Evolutionary conservation across 306 rosid species (phyloP).

Genomic region (Clitoria ternatea): DNA sequence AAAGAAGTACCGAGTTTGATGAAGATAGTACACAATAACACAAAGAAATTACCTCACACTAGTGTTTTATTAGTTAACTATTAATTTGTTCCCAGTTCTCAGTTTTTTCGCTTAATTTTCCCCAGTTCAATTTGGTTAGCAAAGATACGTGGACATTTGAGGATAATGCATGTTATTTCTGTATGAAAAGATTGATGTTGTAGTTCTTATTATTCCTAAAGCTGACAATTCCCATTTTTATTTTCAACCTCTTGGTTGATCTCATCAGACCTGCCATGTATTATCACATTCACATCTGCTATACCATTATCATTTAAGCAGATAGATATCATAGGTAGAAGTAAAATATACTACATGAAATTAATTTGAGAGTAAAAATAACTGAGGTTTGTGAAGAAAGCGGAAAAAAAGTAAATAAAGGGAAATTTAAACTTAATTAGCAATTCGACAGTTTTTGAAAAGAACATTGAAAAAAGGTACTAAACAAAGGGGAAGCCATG

Average conservation of each 20-base stretch:
- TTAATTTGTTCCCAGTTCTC: too few relatives aligned
- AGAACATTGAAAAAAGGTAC: not conserved
- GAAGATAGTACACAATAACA: not conserved
- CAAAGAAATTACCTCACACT: not conserved
- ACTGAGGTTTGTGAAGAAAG: not conserved
- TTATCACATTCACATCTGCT: too few relatives aligned
- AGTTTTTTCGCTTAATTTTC: too few relatives aligned
- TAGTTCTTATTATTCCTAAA: too few relatives aligned
- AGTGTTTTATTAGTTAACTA: not conserved
- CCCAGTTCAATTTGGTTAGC: not conserved
- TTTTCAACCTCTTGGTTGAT: not conserved
- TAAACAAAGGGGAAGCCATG: too few relatives aligned
- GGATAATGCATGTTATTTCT: too few relatives aligned
- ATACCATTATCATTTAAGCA: not conserved
- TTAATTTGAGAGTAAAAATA: not conserved
- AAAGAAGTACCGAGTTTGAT: not conserved
- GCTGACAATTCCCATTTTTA: not conserved
- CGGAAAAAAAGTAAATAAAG: not conserved
- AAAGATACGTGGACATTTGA: not conserved
- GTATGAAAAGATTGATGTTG: too few relatives aligned
- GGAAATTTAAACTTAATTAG: not conserved
- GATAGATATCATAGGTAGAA: not conserved
- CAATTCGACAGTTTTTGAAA: not conserved
- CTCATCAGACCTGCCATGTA: not conserved
- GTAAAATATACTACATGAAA: not conserved